Base-by-base conservation (phyloP, 2,329 filamentous ascomycete genomes). In the Graphilbum ipis-grandicollis region DNA sequence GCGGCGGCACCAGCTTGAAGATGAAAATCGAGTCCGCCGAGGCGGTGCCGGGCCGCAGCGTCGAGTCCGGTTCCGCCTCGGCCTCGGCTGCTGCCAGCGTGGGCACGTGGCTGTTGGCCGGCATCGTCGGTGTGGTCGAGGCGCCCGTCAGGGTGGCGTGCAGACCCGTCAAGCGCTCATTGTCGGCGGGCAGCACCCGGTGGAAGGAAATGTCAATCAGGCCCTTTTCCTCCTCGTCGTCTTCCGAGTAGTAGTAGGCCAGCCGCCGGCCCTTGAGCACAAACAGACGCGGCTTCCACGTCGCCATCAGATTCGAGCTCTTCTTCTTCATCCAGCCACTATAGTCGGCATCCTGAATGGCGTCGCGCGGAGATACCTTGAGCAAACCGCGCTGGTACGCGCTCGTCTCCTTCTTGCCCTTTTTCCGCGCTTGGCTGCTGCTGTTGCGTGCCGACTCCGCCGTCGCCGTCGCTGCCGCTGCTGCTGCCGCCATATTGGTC, bases 251-350 rank as follows among this genome's bases (percentile, higher is more conserved):
- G 58, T 93, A 98, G 60, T 98, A 98, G 0, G 86, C 85, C 22
- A 98, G 63, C 5, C 90, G 77, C 36, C 88, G 76, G 22, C 90
- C 90, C 50, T 85, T 86, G 40, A 98, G 71, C 8, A 98, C 78
- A 51, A 98, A 98, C n/a, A 96, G 67, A 12, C 90, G 77, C 12
- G 86, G 81, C 52, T 96, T 98, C 90, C 90, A 98, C 2, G 86
- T 93, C 3, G 85, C 85, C 78, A 98, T 93, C 25, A 96, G 65
- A 50, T 88, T 90, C 2, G 84, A 88, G 41, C 84, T 93, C 57
- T 92, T 86, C 68, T 98, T 98, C 65, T 90, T 96, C 90, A 98
- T 98, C 90, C 90, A 98, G 1, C 90, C 90, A 49, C 79, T 88
- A 54, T 93, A 96, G 51, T 98, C 88, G 38, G 84, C 88, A 42